Evolutionary conservation across 257 asterid genomes (phyloP), one percentile per base, ranked within the genome.

Genomic region (Ajuga chamaepitys): DNA sequence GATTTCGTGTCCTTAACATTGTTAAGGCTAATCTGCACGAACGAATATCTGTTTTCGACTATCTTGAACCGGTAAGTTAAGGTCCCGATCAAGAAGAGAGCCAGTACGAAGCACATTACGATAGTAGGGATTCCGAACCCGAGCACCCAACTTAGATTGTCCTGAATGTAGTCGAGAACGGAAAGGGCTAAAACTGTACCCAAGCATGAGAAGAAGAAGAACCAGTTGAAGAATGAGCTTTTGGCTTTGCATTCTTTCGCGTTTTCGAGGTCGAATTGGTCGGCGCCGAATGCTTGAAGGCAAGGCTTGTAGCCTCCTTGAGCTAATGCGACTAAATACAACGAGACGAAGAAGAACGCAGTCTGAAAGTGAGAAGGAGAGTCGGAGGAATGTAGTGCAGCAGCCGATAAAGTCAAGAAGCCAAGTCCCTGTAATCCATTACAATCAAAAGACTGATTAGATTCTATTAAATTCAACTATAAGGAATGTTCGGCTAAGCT

Each of bases 101-200:
- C 9, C 7, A 80, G 14, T 0, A 84, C 78, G 9, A 82, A 41
- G 16, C 65, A 64, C 88, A 85, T 76, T 22, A 73, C 63, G 32
- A 82, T 17, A 9, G 77, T 73, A 7, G 88, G 84, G 55, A 85
- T 76, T 10, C 83, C 88, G 26, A 82, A 82, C 3, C 84, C 91
- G 6, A 85, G 80, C 25, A 30, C 80, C 91, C 91, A 85, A 63
- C 83, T 71, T 0, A 77, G 68, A 57, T 78, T 76, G 1, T 85
- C 88, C 25, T 82, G 86, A 76, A 82, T 80, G 67, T 85, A 85
- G 20, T 34, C 72, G 68, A 80, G 12, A 50, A 70, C 38, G 13
- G 63, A 65, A 25, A 71, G 46, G 2, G 84, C 62, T 4, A 78
- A 28, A n/a, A 71, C 26, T 8, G 28, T 57, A 47, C 80, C 72